phyloP scores from a whole-genome alignment of 495 filamentous ascomycete species.

The Podospora fimiseda region DNA sequence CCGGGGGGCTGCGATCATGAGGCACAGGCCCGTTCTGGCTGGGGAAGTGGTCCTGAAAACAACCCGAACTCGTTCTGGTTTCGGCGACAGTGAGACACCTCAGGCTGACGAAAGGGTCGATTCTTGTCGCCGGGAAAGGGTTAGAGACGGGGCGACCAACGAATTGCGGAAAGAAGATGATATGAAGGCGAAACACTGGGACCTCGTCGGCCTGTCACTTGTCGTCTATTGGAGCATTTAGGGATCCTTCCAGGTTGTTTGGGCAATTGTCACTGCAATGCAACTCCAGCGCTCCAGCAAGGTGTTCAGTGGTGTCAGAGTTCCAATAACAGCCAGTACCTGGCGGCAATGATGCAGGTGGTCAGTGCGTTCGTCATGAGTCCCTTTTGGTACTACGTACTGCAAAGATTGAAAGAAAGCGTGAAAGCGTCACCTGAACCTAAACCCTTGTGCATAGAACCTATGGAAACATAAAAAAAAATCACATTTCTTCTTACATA shows the following conservation, averaged over 20 bases:
- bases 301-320: background rate
- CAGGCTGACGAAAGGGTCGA: background rate
- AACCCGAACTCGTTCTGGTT: constrained; percentile 4
- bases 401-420: too few species aligned
- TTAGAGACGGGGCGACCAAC: constrained; percentile 8
- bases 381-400: too few species aligned
- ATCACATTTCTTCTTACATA: too few species aligned
- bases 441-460: too few species aligned
- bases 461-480: too few species aligned
- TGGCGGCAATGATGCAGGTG: background rate
- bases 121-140: constrained; percentile 1
- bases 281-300: too few species aligned
- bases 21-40: background rate
- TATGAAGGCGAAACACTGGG: constrained; percentile 3
- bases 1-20: constrained; percentile 9
- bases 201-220: background rate
- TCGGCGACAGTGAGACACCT: constrained; percentile 6
- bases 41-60: constrained; percentile 9
- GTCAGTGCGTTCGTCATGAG: background rate
- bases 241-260: too few species aligned
- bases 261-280: too few species aligned
- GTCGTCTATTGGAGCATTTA: too few species aligned
- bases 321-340: background rate
- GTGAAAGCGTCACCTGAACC: too few species aligned
- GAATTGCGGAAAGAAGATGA: constrained; percentile 3